Conservation (phyloP, 2,329 filamentous ascomycete genomes). For the Pestalotiopsis sp. region DNA sequence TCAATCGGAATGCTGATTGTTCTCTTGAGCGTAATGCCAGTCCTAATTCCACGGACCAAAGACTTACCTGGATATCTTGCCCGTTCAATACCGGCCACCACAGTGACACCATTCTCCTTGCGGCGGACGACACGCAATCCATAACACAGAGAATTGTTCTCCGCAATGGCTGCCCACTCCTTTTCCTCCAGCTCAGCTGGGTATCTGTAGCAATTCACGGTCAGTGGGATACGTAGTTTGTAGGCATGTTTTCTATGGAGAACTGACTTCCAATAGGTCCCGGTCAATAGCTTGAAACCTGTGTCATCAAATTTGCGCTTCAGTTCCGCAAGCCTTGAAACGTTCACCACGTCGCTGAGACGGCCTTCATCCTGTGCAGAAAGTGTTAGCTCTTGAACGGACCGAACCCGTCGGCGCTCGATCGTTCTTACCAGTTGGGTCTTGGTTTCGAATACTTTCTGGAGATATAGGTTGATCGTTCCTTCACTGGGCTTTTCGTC, state of each 20-base stretch:
- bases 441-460: not conserved
- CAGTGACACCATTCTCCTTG: not conserved
- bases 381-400: not conserved
- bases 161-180: not conserved
- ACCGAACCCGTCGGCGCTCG: not conserved
- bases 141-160: constrained; percentile 4
- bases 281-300: not conserved
- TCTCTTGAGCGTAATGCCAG: not conserved
- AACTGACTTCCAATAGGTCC: not conserved
- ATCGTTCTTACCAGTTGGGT: not conserved
- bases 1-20: not conserved
- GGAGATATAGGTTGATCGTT: not conserved
- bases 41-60: no score
- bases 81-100: not conserved
- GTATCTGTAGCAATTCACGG: not conserved
- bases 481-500: not conserved
- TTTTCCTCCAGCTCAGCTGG: not conserved
- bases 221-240: not conserved
- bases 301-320: not conserved
- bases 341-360: not conserved
- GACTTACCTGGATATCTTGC: not conserved
- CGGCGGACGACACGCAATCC: not conserved
- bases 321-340: not conserved
- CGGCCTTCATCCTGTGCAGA: not conserved
- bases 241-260: not conserved